These are phyloP conservation scores for Cyberlindnera suaveolens DNA, from an alignment of 805 yeast species.

Conservation along the genomic window DNA sequence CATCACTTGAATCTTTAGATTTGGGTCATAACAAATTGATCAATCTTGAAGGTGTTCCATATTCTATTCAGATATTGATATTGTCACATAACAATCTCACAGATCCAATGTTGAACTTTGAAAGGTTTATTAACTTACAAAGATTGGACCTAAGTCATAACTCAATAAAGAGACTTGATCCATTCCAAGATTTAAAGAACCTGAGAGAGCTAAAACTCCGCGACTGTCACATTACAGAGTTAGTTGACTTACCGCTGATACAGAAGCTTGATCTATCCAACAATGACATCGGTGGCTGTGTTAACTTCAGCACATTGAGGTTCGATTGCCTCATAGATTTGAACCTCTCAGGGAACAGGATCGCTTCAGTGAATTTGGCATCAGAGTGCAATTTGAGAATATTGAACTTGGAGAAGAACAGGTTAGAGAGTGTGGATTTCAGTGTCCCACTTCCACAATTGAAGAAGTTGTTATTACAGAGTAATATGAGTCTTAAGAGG, in stretches of 20 bases:
- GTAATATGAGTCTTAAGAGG: too few relatives aligned
- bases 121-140: constrained; percentile 17
- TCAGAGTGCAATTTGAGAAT: background rate
- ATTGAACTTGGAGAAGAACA: constrained; percentile 6
- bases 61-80: constrained; percentile 2
- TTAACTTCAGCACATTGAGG: constrained; percentile 5
- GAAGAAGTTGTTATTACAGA: constrained; percentile 5
- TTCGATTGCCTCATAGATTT: constrained; percentile 13
- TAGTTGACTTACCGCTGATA: constrained; percentile 1
- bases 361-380: constrained; percentile 3
- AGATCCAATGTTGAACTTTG: constrained; percentile 14
- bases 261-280: constrained; percentile 11
- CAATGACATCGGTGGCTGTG: constrained; percentile 9
- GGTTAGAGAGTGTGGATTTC: constrained; percentile 1
- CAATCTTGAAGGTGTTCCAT: constrained; percentile 18
- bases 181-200: constrained; percentile 20
- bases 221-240: background rate
- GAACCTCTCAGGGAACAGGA: constrained; percentile 10
- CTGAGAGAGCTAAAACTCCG: constrained; percentile 19
- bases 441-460: constrained; percentile 2
- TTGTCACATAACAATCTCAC: constrained; percentile 15
- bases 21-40: constrained; percentile 12
- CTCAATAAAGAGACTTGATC: constrained; percentile 28
- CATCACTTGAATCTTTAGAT: constrained; percentile 22
- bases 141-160: constrained; percentile 34